Conservation (phyloP, 371 early-diverging fungal genomes). For the Homolaphlyctis polyrhiza region DNA sequence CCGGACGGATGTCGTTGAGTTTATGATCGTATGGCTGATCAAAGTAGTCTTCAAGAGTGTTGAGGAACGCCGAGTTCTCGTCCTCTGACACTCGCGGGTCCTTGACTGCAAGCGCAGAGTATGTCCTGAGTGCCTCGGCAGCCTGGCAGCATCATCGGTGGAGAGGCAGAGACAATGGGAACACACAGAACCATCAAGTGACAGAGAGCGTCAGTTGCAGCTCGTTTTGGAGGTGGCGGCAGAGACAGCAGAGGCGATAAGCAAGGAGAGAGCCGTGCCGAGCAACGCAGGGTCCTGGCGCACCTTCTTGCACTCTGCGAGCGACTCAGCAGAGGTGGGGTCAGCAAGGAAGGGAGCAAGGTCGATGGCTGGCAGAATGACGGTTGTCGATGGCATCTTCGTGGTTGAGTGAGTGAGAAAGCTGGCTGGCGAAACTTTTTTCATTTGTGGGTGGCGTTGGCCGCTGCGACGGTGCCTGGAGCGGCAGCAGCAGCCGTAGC, state of each 20-base stretch:
- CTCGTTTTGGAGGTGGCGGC: too few relatives aligned
- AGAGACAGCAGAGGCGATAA: too few relatives aligned
- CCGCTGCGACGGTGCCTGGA: too few relatives aligned
- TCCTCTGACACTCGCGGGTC: constrained; percentile 60
- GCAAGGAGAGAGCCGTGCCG: too few relatives aligned
- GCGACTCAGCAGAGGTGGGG: constrained; percentile 41
- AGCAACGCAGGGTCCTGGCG: too few relatives aligned
- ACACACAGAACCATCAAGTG: neutral
- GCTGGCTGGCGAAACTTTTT: too few relatives aligned
- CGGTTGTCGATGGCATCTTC: constrained; percentile 1
- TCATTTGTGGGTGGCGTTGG: too few relatives aligned
- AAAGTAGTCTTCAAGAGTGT: constrained; percentile 66
- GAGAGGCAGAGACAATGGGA: neutral
- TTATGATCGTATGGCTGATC: constrained; percentile 50
- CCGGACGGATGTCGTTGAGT: constrained; percentile 56
- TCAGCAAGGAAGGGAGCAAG: constrained; percentile 47
- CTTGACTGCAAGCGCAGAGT: constrained; percentile 57
- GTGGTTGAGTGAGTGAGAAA: neutral
- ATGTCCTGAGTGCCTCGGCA: constrained; percentile 53
- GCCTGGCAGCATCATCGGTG: constrained; percentile 28
- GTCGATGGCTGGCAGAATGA: constrained; percentile 50
- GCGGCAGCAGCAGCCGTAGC: neutral
- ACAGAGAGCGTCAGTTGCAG: neutral
- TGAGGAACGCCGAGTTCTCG: constrained; percentile 52
- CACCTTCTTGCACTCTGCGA: constrained; percentile 41